phyloP scores from a whole-genome alignment of 345 rosid species.

The Eucalyptus cloeziana region DNA sequence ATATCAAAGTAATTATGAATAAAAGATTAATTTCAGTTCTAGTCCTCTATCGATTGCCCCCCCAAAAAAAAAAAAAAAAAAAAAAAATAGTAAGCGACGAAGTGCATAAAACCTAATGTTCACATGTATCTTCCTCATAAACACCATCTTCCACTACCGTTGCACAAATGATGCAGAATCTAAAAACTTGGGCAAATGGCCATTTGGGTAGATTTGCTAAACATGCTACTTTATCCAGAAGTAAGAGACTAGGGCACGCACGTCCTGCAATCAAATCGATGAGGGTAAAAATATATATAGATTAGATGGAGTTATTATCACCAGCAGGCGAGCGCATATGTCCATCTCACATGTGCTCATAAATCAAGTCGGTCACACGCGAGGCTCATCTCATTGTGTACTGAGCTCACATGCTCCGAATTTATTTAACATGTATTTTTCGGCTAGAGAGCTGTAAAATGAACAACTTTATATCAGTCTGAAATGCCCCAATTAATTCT shows the following conservation, averaged over 20 bases:
- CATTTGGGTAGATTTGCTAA: not conserved
- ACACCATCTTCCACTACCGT: not conserved
- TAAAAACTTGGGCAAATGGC: not conserved
- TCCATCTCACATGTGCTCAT: not conserved
- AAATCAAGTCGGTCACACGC: not conserved
- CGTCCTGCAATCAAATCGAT: too few species aligned
- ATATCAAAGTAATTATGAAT: not conserved
- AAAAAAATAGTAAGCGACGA: not conserved
- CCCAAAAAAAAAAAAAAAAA: not conserved
- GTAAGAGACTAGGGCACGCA: not conserved
- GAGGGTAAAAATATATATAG: too few species aligned
- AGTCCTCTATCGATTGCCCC: not conserved
- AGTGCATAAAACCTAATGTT: not conserved
- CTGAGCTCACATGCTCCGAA: not conserved
- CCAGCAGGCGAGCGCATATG: not conserved
- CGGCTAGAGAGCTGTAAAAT: not conserved
- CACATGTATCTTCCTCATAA: not conserved
- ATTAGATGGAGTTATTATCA: not conserved
- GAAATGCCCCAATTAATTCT: not conserved
- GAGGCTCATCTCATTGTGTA: not conserved
- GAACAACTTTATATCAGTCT: not conserved
- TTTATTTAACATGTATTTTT: too few species aligned
- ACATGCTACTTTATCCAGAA: not conserved
- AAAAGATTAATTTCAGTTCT: not conserved
- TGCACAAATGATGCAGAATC: too few species aligned